Evolutionary conservation across 495 filamentous ascomycete species (phyloP).

Genomic region (Penicillium verhagenii): DNA sequence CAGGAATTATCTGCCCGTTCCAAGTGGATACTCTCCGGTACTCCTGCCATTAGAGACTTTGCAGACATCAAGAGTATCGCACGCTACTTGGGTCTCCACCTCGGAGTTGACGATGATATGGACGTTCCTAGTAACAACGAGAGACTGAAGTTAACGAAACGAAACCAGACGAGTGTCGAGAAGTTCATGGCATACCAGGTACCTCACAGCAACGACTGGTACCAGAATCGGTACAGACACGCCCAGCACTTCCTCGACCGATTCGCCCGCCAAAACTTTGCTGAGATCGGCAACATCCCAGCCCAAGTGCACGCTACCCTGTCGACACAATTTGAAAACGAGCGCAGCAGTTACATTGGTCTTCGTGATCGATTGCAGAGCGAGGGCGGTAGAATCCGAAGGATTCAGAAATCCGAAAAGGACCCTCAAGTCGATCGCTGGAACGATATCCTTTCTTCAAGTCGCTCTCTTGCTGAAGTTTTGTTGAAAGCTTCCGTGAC

Average conservation of each 20-base stretch:
- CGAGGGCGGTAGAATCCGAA: conserved; percentile 38
- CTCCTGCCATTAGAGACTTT: conserved; percentile 57
- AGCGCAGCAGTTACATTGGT: conserved; percentile 46
- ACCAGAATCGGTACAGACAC: conserved; percentile 42
- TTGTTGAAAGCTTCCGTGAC: conserved; percentile 41
- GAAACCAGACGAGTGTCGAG: conserved; percentile 40
- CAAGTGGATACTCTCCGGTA: conserved; percentile 69
- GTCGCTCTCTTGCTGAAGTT: conserved; percentile 39
- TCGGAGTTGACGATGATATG: conserved; percentile 52
- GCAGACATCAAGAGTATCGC: conserved; percentile 60
- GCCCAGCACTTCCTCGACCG: conserved; percentile 54
- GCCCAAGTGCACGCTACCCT: conserved; percentile 36
- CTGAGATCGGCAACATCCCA: conserved; percentile 46
- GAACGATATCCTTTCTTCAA: conserved; percentile 36
- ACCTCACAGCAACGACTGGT: conserved; percentile 50
- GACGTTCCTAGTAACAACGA: conserved; percentile 32
- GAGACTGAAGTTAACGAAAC: conserved; percentile 23
- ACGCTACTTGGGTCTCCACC: conserved; percentile 51
- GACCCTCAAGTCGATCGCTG: conserved; percentile 36
- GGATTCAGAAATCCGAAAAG: conserved; percentile 13
- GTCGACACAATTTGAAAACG: conserved; percentile 36
- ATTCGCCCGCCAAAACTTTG: conserved; percentile 53
- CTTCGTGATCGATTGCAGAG: conserved; percentile 40
- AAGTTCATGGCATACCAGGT: conserved; percentile 45
- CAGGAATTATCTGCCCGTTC: conserved; percentile 43